Evolutionary conservation across 768 basidiomycete genomes (phyloP).

Genomic region (Epithele typhae): DNA sequence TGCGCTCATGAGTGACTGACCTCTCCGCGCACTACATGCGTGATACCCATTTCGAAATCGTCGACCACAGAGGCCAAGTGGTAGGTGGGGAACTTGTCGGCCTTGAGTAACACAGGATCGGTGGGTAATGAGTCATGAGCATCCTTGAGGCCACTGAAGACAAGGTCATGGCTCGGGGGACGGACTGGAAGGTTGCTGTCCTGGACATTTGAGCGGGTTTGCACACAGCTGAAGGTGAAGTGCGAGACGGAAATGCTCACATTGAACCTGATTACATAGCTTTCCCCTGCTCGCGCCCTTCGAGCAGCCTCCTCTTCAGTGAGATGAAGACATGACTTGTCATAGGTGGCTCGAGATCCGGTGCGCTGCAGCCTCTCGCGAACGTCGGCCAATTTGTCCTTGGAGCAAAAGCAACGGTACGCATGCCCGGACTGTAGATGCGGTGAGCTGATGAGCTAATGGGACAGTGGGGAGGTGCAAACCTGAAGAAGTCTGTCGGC

Average conservation of each 20-base stretch:
- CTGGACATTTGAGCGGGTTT: too few species aligned
- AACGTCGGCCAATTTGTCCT: constrained; percentile 61
- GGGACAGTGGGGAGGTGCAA: constrained; percentile 11
- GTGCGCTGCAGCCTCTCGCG: constrained; percentile 66
- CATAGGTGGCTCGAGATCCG: constrained; percentile 80
- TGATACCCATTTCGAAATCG: constrained; percentile 93
- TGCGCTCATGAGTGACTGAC: constrained; percentile 82
- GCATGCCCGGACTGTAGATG: constrained; percentile 70
- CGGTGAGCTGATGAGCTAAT: background rate
- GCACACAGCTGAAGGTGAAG: background rate
- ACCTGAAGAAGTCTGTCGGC: constrained; percentile 76
- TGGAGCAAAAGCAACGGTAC: constrained; percentile 92
- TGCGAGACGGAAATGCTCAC: constrained; percentile 37
- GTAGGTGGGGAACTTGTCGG: constrained; percentile 92
- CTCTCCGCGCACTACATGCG: constrained; percentile 94
- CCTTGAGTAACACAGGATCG: constrained; percentile 90
- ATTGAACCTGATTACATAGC: constrained; percentile 81
- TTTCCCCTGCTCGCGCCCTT: constrained; percentile 70
- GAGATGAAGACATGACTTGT: constrained; percentile 82
- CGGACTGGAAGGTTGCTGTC: constrained; percentile 53
- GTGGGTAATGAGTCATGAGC: constrained; percentile 76
- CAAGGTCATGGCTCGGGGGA: constrained; percentile 54
- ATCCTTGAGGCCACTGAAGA: constrained; percentile 73
- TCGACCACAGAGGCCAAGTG: constrained; percentile 96
- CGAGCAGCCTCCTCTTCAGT: constrained; percentile 82